phyloP scores from a whole-genome alignment of 1,284 basidiomycete genomes.

The Leccinum fallax region DNA sequence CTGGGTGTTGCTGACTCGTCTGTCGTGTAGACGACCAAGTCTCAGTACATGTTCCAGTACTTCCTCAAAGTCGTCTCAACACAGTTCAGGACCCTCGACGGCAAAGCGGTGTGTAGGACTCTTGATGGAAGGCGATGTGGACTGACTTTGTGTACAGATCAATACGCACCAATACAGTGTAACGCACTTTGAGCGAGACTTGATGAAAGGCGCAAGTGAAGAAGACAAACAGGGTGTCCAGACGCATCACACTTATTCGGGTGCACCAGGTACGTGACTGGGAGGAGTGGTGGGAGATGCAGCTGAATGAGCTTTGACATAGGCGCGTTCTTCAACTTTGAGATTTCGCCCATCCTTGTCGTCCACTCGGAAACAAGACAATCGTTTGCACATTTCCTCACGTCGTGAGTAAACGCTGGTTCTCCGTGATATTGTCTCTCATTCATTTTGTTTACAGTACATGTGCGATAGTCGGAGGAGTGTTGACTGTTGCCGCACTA shows the following conservation, averaged over 20 bases:
- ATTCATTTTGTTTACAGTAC: constrained; percentile 56
- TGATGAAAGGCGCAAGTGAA: constrained; percentile 59
- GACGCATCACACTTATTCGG: constrained; percentile 79
- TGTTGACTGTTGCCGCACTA: constrained; percentile 93
- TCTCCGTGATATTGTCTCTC: neutral
- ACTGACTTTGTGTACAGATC: constrained; percentile 44
- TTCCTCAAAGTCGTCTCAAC: constrained; percentile 98
- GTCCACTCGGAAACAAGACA: constrained; percentile 90
- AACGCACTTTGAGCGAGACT: constrained; percentile 94
- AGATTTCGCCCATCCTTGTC: constrained; percentile 96
- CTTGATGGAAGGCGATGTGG: neutral
- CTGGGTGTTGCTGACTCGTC: constrained; percentile 8
- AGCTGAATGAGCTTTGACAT: neutral
- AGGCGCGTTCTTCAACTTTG: constrained; percentile 94
- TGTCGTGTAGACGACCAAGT: constrained; percentile 55
- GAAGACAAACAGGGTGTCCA: constrained; percentile 73
- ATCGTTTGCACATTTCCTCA: constrained; percentile 96
- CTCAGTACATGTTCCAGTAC: constrained; percentile 94
- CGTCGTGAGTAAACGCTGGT: constrained; percentile 66
- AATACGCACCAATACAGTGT: constrained; percentile 92
- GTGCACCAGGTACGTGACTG: constrained; percentile 65
- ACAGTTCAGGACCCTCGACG: constrained; percentile 82
- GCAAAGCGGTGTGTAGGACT: constrained; percentile 57
- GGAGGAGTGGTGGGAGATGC: neutral
- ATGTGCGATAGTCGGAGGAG: constrained; percentile 97